Evolutionary conservation across 495 filamentous ascomycete species (phyloP), one percentile per base, ranked within the genome.

Genomic region (Aspergillus sclerotiicarbonarius): DNA sequence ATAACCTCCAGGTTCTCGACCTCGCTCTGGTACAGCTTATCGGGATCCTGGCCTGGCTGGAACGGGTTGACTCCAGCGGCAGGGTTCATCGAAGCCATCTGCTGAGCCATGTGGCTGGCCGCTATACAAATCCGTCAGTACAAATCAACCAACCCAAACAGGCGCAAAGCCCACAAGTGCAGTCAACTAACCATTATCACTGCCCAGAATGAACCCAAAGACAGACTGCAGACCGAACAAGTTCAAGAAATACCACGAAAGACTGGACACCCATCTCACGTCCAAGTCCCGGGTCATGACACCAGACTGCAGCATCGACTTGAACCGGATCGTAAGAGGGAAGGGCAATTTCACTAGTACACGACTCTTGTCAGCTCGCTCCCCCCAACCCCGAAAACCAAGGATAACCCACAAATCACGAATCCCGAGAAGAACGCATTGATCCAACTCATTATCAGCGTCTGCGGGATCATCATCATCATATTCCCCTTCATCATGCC

Each of bases 401-500:
- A 57, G 10, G 31, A 39, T 15, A 39, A 83, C 88, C 56, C 77
- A 96, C 92, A 90, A 46, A 98, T 96, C 39, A 98, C 94, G 71
- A 96, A 98, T 19, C 94, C 94, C 43, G 89, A 91, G 66, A 98
- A 98, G 71, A 98, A 98, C 0, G 94, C 91, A 78, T 98, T 98
- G 65, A 98, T 97, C 94, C 94, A 98, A 53, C 94, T 91, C 94
- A 98, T 98, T 61, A 98, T 98, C 72, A 98, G 73, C 4, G 92
- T 98, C 71, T 98, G 96, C 47, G 94, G 95, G 41, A 98, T 91
- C 82, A 98, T 98, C 94, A 96, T 98, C 62, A 93, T 92, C 90
- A 98, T 96, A 67, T 98, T 96, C 51, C 91, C 91, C 84, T 97
- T 98, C 86, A 98, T 90, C 91, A 96, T 96, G 56, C 93, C 93